Percentiles rank a stretch among this genome's conserved stretches.
These are phyloP conservation scores for Aspergillus costaricaensis DNA, from an alignment of 2,329 filamentous ascomycete species.

Conservation along the genomic window DNA sequence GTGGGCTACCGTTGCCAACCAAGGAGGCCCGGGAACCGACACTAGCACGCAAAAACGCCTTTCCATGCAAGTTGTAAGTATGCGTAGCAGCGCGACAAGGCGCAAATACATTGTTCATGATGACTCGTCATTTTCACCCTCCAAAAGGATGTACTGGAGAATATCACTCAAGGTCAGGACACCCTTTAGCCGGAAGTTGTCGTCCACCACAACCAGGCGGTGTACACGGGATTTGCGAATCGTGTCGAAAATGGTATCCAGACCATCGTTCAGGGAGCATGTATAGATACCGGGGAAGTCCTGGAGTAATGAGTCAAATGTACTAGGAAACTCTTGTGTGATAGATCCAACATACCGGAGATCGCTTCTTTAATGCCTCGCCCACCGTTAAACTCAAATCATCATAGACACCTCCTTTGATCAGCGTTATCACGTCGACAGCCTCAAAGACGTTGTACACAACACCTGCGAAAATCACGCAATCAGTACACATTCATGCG, in stretches of 20 bases:
- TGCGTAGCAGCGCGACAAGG: slow-evolving; percentile 15
- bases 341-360: slow-evolving; percentile 57
- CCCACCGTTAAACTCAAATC: slow-evolving; percentile 84
- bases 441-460: slow-evolving; percentile 97
- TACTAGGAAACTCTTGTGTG: slow-evolving; percentile 59
- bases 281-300: slow-evolving; percentile 98
- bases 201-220: slow-evolving; percentile 88
- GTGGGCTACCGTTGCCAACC: slow-evolving; percentile 1
- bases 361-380: slow-evolving; percentile 81
- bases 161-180: slow-evolving; percentile 95
- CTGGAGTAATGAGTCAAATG: slow-evolving; percentile 36
- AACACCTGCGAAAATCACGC: slow-evolving; percentile 49
- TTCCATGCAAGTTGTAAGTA: slow-evolving; percentile 37
- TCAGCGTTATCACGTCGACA: slow-evolving; percentile 93
- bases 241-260: slow-evolving; percentile 96
- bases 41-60: slow-evolving; percentile 29
- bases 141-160: slow-evolving; percentile 85
- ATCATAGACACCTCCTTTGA: slow-evolving; percentile 91
- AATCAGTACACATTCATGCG: background rate
- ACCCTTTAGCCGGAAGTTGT: slow-evolving; percentile 80
- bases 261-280: slow-evolving; percentile 83
- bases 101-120: slow-evolving; percentile 26
- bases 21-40: background rate
- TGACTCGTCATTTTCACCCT: slow-evolving; percentile 66
- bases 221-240: slow-evolving; percentile 94